Evolutionary conservation across 495 filamentous ascomycete genomes (phyloP).

Genomic region (Thermochaetoides thermophila): DNA sequence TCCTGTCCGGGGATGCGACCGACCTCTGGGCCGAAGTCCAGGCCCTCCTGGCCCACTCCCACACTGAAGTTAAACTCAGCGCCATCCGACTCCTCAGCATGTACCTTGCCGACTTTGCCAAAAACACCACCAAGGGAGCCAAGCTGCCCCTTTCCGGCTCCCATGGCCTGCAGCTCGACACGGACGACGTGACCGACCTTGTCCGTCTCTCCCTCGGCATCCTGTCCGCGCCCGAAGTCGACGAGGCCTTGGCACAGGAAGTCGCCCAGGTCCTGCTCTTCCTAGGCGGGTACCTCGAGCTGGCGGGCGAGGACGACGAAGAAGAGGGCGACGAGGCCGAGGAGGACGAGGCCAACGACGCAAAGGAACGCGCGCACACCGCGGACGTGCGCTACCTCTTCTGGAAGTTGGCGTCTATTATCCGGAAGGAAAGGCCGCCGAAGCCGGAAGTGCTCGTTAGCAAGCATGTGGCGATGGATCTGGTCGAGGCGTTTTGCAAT

Average conservation of each 20-base stretch:
- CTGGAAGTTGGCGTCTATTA: conserved; percentile 53
- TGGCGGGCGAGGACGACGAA: conserved; percentile 20
- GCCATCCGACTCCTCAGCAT: conserved; percentile 58
- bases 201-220: conserved; percentile 48
- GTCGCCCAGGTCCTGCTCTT: conserved; percentile 64
- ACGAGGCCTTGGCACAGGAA: conserved; percentile 53
- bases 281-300: conserved; percentile 31
- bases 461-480: conserved; percentile 61
- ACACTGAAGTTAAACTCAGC: conserved; percentile 62
- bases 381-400: conserved; percentile 54
- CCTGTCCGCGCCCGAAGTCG: conserved; percentile 47
- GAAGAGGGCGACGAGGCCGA: conserved; percentile 19
- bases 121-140: conserved; percentile 35
- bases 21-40: conserved; percentile 52
- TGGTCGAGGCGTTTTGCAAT: conserved; percentile 46
- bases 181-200: conserved; percentile 48
- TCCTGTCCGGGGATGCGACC: conserved; percentile 40
- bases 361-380: conserved; percentile 28
- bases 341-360: conserved; percentile 28
- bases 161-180: conserved; percentile 51
- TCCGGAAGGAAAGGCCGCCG: conserved; percentile 62
- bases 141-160: conserved; percentile 53
- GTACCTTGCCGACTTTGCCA: conserved; percentile 66
- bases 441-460: conserved; percentile 45
- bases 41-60: conserved; percentile 53